Evolutionary conservation across 2,329 filamentous ascomycete genomes (phyloP).

Genomic region (Cladosporium sphaerospermum): DNA sequence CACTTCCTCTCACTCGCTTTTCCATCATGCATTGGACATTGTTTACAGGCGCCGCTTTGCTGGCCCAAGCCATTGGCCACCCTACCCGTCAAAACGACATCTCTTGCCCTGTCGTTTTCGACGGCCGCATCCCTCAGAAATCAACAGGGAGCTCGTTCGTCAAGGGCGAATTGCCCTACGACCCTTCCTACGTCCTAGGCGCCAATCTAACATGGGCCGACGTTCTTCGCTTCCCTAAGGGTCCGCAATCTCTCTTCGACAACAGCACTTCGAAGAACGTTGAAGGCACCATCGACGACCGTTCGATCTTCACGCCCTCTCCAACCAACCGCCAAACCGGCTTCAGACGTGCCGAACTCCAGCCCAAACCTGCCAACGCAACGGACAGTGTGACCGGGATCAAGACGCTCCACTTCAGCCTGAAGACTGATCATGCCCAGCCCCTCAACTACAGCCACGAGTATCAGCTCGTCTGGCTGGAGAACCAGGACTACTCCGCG

Average conservation of each 20-base stretch:
- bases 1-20: not conserved
- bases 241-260: slow-evolving; percentile 43
- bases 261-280: slow-evolving; percentile 36
- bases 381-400: slow-evolving; percentile 49
- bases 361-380: slow-evolving; percentile 46
- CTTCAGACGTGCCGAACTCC: slow-evolving; percentile 56
- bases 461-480: slow-evolving; percentile 52
- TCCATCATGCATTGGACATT: not conserved
- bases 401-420: slow-evolving; percentile 57
- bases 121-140: slow-evolving; percentile 40
- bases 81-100: not conserved
- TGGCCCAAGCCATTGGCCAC: not conserved
- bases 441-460: slow-evolving; percentile 56
- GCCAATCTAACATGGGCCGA: slow-evolving; percentile 47
- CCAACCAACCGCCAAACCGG: slow-evolving; percentile 57
- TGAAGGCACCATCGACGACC: slow-evolving; percentile 52
- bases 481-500: slow-evolving; percentile 42
- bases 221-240: slow-evolving; percentile 44
- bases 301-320: slow-evolving; percentile 52
- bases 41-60: not conserved
- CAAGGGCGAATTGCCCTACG: slow-evolving; percentile 40
- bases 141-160: slow-evolving; percentile 39
- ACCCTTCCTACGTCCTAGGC: slow-evolving; percentile 48
- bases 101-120: slow-evolving; percentile 17
- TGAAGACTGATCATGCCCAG: slow-evolving; percentile 47